A percentile compares a stretch with the other conserved stretches of the same genome.
Conservation (phyloP, 768 basidiomycete species). For the Leccinum longicurvipes region DNA sequence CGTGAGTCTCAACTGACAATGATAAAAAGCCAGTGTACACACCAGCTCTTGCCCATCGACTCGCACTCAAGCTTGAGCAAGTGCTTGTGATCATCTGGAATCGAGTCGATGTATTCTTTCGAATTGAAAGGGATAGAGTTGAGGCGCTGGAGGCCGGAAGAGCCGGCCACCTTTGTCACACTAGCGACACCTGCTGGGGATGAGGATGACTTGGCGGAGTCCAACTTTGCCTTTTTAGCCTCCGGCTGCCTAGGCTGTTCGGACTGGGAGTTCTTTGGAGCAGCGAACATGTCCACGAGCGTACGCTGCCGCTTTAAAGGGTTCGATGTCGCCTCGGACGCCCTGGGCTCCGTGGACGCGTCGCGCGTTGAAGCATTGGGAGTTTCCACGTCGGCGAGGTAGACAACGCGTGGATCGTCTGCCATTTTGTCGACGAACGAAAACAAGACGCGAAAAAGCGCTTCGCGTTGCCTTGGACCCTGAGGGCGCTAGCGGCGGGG, state of each 20-base stretch:
- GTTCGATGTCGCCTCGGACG: slow-evolving; percentile 28
- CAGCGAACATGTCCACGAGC: slow-evolving; percentile 59
- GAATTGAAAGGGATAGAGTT: slow-evolving; percentile 72
- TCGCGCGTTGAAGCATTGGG: slow-evolving; percentile 10
- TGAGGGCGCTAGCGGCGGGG: neutral
- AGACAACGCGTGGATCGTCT: slow-evolving; percentile 32
- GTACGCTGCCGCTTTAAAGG: slow-evolving; percentile 57
- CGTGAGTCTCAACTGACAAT: slow-evolving; percentile 5
- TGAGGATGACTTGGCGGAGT: slow-evolving; percentile 22
- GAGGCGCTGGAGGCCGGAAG: slow-evolving; percentile 34
- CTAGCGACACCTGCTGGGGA: slow-evolving; percentile 17
- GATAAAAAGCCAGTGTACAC: slow-evolving; percentile 2
- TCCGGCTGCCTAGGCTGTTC: slow-evolving; percentile 24
- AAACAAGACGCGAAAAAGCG: slow-evolving; percentile 9
- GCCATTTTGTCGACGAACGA: slow-evolving; percentile 20
- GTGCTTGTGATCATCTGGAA: slow-evolving; percentile 54
- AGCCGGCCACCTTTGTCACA: slow-evolving; percentile 2
- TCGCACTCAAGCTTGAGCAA: slow-evolving; percentile 68
- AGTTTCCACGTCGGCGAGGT: slow-evolving; percentile 45
- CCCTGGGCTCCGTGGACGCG: slow-evolving; percentile 13
- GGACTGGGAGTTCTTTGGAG: slow-evolving; percentile 29
- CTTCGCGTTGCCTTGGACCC: too few relatives aligned
- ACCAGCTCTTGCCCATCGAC: slow-evolving; percentile 75
- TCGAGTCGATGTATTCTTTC: slow-evolving; percentile 46
- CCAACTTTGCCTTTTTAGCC: slow-evolving; percentile 49